These are phyloP conservation scores for Lasiodiplodia gonubiensis DNA, from an alignment of 2,329 filamentous ascomycete species.

Conservation along the genomic window DNA sequence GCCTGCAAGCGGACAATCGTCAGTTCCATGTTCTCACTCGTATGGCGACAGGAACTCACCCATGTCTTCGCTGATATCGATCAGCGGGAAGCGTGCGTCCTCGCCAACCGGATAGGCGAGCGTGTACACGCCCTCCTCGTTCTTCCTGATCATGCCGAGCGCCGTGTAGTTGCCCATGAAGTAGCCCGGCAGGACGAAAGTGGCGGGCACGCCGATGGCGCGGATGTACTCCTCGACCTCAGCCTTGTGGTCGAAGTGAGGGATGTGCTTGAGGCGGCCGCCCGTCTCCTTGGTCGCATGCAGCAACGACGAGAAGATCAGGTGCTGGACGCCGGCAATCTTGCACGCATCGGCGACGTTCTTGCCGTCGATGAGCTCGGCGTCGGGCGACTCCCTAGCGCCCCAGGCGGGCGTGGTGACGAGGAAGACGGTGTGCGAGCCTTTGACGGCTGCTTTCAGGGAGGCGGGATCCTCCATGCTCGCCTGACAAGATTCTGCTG, in stretches of 20 bases:
- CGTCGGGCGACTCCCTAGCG: slow-evolving; percentile 31
- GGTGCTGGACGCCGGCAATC: slow-evolving; percentile 42
- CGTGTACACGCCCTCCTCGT: slow-evolving; percentile 23
- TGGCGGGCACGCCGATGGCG: slow-evolving; percentile 29
- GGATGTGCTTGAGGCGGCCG: slow-evolving; percentile 39
- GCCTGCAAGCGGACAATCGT: neutral
- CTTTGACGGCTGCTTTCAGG: slow-evolving; percentile 36
- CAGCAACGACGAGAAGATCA: slow-evolving; percentile 47
- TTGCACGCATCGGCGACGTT: slow-evolving; percentile 42
- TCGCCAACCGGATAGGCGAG: slow-evolving; percentile 20
- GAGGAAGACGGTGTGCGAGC: slow-evolving; percentile 38
- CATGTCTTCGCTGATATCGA: slow-evolving; percentile 29
- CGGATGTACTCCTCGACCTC: slow-evolving; percentile 41
- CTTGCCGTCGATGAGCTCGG: slow-evolving; percentile 42
- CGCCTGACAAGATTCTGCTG: slow-evolving; percentile 48
- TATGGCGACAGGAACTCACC: slow-evolving; percentile 6
- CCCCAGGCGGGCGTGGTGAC: slow-evolving; percentile 33
- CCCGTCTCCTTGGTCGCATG: slow-evolving; percentile 35
- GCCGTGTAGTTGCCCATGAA: slow-evolving; percentile 33
- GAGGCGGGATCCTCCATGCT: slow-evolving; percentile 33
- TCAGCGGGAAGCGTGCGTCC: slow-evolving; percentile 29
- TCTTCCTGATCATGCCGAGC: neutral
- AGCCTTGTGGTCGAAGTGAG: slow-evolving; percentile 48
- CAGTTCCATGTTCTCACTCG: neutral
- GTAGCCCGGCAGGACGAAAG: slow-evolving; percentile 35